Evolutionary conservation across 2,329 filamentous ascomycete genomes (phyloP).

Genomic region (Neofusicoccum umdonicola): DNA sequence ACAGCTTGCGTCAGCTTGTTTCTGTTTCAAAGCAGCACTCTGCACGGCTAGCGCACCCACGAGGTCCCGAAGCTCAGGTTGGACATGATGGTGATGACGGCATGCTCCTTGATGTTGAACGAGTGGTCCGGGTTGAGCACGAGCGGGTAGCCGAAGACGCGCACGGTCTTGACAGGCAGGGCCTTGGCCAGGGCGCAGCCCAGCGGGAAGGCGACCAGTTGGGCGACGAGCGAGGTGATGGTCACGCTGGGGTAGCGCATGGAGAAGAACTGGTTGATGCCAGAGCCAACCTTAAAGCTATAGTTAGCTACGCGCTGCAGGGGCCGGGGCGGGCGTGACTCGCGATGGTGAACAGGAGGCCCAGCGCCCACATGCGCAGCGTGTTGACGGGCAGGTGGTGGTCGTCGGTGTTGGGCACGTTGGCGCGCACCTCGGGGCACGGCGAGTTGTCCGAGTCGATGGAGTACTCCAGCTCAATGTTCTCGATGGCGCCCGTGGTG

Average conservation of each 20-base stretch:
- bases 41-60: slow-evolving; percentile 48
- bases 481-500: slow-evolving; percentile 15
- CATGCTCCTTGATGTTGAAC: slow-evolving; percentile 63
- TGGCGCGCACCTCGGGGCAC: slow-evolving; percentile 14
- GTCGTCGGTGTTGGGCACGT: slow-evolving; percentile 17
- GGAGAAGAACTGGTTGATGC: slow-evolving; percentile 32
- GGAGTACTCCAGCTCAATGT: slow-evolving; percentile 16
- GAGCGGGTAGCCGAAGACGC: slow-evolving; percentile 3
- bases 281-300: slow-evolving; percentile 13
- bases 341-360: slow-evolving; percentile 45
- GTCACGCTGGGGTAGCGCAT: slow-evolving; percentile 50
- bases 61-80: slow-evolving; percentile 49
- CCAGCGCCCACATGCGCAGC: slow-evolving; percentile 46
- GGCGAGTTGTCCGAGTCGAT: slow-evolving; percentile 17
- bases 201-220: slow-evolving; percentile 23
- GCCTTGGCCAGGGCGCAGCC: slow-evolving; percentile 25
- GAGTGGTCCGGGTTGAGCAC: slow-evolving; percentile 50
- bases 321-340: slow-evolving; percentile 18
- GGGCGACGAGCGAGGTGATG: slow-evolving; percentile 53
- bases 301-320: neutral
- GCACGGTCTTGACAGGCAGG: slow-evolving; percentile 13
- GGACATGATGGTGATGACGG: slow-evolving; percentile 63
- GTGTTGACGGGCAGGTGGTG: slow-evolving; percentile 37
- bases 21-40: neutral
- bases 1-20: neutral